Conservation (phyloP, 129 eudicot species). For the Tagetes erecta region DNA sequence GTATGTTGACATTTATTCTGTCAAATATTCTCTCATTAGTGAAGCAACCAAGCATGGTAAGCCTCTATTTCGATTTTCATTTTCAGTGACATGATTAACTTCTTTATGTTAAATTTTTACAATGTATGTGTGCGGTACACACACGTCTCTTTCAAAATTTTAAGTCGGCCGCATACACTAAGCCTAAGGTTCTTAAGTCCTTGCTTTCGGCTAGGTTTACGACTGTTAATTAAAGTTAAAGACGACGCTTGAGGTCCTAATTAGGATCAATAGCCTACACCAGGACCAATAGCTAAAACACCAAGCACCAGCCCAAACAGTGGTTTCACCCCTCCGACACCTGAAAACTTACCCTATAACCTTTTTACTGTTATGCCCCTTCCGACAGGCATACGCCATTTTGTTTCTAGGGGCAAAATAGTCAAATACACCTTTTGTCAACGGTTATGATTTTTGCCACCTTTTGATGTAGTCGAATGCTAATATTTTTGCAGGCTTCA, state of each 20-base stretch:
- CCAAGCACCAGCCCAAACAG: background rate
- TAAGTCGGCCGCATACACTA: background rate
- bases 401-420: background rate
- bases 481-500: slow-evolving; percentile 39
- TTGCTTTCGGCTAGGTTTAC: too few relatives aligned
- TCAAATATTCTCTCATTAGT: slow-evolving; percentile 52
- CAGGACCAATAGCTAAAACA: background rate
- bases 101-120: background rate
- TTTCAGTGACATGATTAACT: background rate
- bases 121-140: background rate
- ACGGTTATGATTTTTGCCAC: background rate
- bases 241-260: background rate
- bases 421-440: background rate
- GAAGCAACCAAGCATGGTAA: slow-evolving; percentile 50
- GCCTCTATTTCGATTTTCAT: slow-evolving; percentile 1
- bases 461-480: background rate
- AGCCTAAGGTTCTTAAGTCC: background rate
- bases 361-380: background rate
- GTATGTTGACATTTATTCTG: slow-evolving; percentile 54
- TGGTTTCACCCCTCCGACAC: background rate
- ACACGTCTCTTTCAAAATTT: background rate
- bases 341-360: background rate
- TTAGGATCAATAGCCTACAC: background rate
- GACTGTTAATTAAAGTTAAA: background rate
- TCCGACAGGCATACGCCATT: background rate